Base-by-base conservation (phyloP, 352 stramenopile species). In the Phytophthora chlamydospora region DNA sequence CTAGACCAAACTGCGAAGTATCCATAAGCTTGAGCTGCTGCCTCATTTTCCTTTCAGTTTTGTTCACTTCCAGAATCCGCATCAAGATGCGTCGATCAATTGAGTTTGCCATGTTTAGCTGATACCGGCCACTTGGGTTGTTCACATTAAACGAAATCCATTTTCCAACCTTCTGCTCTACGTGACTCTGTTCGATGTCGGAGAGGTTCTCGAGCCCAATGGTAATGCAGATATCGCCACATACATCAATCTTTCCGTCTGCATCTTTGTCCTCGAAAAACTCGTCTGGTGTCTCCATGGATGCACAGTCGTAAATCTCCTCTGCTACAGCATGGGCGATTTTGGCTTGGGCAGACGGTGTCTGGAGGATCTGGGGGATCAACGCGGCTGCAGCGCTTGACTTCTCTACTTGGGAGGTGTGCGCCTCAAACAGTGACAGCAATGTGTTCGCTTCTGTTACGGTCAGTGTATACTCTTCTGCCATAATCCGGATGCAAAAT, bases 211-310 rank as follows among this genome's bases (percentile, higher is more conserved):
- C 58, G 9, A 92, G 72, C 4, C 83, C 83, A n/a, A 92, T 76
- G 4, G 89, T 76, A 42, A 90, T 80, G 46, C 80, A 90, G 24
- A 92, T 90, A 63, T 92, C 83, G 6, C 83, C 80, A 38, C 83
- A 92, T 6, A 89, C 81, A 41, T 92, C 83, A 41, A 92, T 92
- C 47, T 92, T 90, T 12, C 83, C 83, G 46, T 92, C 83, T 53
- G 71, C 78, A 61, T 92, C 83, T 46, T 90, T 90, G 67, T 92
- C 83, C 56, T 90, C 80, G 41, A 92, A 92, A 52, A 90, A 92
- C 51, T 89, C 71, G 6, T 74, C 57, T 1, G 81, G 81, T 2
- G 57, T 70, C 43, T 76, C 62, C 73, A 90, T 87, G 21, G 76
- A 75, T 32, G 75, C 79, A 43, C 79, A 90, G 58, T 89, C 81